Evolutionary conservation across 225 moss, liverwort and hornwort genomes (phyloP), one percentile per base, ranked within the genome.

Genomic region (Straminergon stramineum): DNA sequence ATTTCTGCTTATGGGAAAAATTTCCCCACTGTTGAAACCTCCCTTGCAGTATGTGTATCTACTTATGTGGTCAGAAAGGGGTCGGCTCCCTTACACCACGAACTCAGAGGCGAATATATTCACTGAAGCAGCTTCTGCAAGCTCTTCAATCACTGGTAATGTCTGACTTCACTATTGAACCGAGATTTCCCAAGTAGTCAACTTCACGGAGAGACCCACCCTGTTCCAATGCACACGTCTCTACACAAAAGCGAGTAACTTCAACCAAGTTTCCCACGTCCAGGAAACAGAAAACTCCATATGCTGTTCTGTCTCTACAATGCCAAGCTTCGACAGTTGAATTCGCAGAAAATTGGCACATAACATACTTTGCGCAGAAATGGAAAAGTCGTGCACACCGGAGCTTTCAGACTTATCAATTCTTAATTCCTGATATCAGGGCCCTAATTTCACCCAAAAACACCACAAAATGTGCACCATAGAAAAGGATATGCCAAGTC

Each of bases 401-500:
- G 78, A 55, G 15, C 35, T 78, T 55, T 15, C 53, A 37, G 21
- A 37, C 37, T 56, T 37, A 37, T 37, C 56, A 79, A 37, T 56
- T 79, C 78, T 5, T 10, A 56, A 24, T 56, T 37, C 37, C 78
- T 79, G 24, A 80, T 39, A 27, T 58, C n/a, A 57, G n/a, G 79
- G 79, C 26, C 26, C 57, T 16, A 16, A 93, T 43, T 82, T 94
- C 90, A 93, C 89, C 93, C 83, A 92, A 89, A 89, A 92, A 90
- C 57, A 89, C 37, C 88, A 88, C 86, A 90, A 93, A 95, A 94
- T 88, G 94, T 91, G 93, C 94, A 86, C 68, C 67, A 95, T 84
- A 91, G 89, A 91, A 91, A 93, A 91, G 91, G 95, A 91, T 90
- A 90, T 86, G 91, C 94, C 94, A 92, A 91, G 76, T 93, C 97